phyloP scores from a whole-genome alignment of 768 basidiomycete genomes.

The Rubroboletus pulcherrimus region DNA sequence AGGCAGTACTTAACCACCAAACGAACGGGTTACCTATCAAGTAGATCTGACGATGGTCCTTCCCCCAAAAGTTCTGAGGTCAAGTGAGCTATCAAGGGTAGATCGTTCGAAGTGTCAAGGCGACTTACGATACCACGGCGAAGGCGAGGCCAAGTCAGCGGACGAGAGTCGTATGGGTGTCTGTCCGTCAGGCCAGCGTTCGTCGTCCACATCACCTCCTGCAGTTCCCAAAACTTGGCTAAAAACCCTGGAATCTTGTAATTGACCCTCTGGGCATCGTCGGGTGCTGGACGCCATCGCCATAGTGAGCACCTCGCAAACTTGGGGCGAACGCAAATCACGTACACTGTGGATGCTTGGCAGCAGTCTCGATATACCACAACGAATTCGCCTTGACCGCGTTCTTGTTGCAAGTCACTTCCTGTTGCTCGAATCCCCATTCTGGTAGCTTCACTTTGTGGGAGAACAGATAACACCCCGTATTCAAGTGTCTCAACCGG shows the following conservation, averaged over 20 bases:
- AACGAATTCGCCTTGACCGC: constrained; percentile 84
- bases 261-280: constrained; percentile 77
- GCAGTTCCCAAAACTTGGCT: constrained; percentile 85
- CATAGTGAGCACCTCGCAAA: neutral
- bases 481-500: constrained; percentile 76
- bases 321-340: constrained; percentile 10
- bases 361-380: constrained; percentile 90
- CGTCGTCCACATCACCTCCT: constrained; percentile 95
- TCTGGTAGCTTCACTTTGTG: constrained; percentile 98
- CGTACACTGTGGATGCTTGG: constrained; percentile 64
- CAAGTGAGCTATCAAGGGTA: constrained; percentile 1
- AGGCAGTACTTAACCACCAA: constrained; percentile 82
- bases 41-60: constrained; percentile 94
- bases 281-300: constrained; percentile 49
- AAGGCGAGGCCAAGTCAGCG: constrained; percentile 85
- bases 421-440: constrained; percentile 98
- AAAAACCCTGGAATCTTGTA: constrained; percentile 89
- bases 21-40: constrained; percentile 91
- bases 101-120: neutral
- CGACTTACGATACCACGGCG: constrained; percentile 85
- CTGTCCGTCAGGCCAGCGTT: constrained; percentile 95
- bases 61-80: constrained; percentile 94
- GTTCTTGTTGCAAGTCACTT: constrained; percentile 99
- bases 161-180: constrained; percentile 94
- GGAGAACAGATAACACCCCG: constrained; percentile 95